Conservation (phyloP, 331 rosid species). For the Rhamnella rubrinervis region DNA sequence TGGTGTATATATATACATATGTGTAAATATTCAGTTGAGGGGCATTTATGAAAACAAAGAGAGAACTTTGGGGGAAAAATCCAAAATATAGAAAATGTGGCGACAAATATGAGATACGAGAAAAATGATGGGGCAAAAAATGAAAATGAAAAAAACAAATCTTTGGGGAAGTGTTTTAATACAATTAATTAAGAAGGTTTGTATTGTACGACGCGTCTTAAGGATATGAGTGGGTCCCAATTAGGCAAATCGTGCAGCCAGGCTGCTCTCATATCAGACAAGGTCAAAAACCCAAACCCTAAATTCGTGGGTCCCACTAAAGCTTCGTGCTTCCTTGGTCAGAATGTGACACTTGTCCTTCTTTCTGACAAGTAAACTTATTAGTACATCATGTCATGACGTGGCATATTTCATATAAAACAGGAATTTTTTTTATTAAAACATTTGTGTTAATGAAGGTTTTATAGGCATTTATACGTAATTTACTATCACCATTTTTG, state of each 20-base stretch:
- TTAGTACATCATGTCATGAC: slow-evolving; percentile 17
- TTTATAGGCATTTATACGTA: too few species aligned
- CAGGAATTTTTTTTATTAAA: not conserved
- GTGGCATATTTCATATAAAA: slow-evolving; percentile 8
- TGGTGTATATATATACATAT: too few species aligned
- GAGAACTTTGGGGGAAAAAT: too few species aligned
- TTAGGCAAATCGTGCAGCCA: slow-evolving; percentile 30
- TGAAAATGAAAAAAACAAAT: not conserved
- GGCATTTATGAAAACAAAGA: too few species aligned
- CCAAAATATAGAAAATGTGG: too few species aligned
- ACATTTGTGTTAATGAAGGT: too few species aligned
- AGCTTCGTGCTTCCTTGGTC: slow-evolving; percentile 16
- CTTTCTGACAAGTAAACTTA: slow-evolving; percentile 24
- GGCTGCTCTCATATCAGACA: not conserved
- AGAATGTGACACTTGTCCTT: slow-evolving; percentile 38
- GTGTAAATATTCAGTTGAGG: too few species aligned
- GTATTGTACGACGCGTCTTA: not conserved
- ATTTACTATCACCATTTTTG: too few species aligned
- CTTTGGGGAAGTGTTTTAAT: not conserved
- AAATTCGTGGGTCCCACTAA: slow-evolving; percentile 18
- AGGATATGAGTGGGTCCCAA: not conserved
- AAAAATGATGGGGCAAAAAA: not conserved
- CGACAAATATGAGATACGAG: too few species aligned
- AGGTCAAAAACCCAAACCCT: slow-evolving; percentile 30
- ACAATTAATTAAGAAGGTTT: not conserved